Evolutionary conservation across 129 eudicot genomes (phyloP).

Genomic region (Gnaphalium uliginosum): DNA sequence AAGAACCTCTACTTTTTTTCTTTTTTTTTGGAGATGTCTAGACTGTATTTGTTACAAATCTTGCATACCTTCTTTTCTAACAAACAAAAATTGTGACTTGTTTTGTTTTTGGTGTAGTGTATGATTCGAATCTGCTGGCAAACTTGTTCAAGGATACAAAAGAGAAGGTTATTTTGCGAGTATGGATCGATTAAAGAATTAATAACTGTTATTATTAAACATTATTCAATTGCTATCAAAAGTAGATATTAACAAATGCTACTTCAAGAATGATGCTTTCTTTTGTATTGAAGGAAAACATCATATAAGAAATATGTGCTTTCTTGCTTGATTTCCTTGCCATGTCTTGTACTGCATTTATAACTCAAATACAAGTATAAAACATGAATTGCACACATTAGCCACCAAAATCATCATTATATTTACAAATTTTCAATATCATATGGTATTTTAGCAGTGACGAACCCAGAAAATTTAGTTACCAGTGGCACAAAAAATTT

Average conservation of each 20-base stretch:
- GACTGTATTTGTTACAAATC: too few relatives aligned
- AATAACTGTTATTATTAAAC: neutral
- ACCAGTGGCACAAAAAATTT: too few relatives aligned
- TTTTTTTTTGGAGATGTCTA: neutral
- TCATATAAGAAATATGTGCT: neutral
- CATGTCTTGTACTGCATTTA: neutral
- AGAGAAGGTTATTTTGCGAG: neutral
- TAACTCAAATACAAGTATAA: neutral
- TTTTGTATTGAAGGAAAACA: neutral
- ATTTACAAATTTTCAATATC: neutral
- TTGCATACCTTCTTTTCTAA: neutral
- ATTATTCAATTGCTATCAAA: neutral
- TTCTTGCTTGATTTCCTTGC: neutral
- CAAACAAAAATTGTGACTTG: neutral
- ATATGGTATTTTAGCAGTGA: too few relatives aligned
- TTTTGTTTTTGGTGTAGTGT: constrained; percentile 25
- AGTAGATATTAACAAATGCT: neutral
- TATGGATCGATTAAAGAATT: neutral
- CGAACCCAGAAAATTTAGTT: too few relatives aligned
- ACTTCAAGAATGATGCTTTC: neutral
- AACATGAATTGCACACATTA: neutral
- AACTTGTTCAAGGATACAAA: constrained; percentile 5
- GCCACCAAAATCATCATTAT: neutral
- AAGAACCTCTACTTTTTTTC: constrained; percentile 24
- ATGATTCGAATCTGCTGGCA: neutral